A percentile compares a stretch with the other conserved stretches of the same genome.
phyloP scores from a whole-genome alignment of 2,329 filamentous ascomycete species.

The Fusarium sp. region DNA sequence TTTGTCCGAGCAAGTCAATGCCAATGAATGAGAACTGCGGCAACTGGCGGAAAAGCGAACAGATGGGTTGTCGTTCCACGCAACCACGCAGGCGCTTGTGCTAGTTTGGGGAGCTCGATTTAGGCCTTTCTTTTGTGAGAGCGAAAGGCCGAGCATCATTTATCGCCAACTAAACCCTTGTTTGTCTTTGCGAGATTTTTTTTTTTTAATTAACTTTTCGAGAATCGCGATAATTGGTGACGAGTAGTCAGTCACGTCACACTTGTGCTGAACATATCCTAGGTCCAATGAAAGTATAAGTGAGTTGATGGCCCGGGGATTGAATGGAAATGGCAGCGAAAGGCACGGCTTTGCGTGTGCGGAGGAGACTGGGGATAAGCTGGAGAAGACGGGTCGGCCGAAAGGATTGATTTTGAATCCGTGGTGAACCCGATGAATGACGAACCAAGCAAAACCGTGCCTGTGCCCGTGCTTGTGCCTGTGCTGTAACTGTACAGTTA shows the following conservation, averaged over 20 bases:
- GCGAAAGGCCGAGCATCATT: background rate
- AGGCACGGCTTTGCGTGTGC: conserved; percentile 28
- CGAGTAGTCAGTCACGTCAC: background rate
- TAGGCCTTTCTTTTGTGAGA: background rate
- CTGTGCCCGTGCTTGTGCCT: conserved; percentile 27
- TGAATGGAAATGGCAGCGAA: conserved; percentile 42
- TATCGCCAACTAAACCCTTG: conserved; percentile 13
- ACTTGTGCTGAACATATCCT: conserved; percentile 14
- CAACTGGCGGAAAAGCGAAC: conserved; percentile 1
- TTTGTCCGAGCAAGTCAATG: conserved; percentile 13
- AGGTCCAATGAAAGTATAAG: background rate
- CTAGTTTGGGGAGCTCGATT: conserved; percentile 1
- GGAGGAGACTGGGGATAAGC: conserved; percentile 37
- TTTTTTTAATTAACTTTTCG: background rate
- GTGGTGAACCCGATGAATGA: conserved; percentile 27
- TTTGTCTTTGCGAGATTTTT: background rate
- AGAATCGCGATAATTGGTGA: conserved; percentile 17
- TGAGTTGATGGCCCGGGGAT: conserved; percentile 32
- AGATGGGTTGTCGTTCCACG: conserved; percentile 9
- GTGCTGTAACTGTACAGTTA: conserved; percentile 2
- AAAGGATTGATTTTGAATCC: conserved; percentile 35
- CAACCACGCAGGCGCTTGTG: conserved; percentile 3
- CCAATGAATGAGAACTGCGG: conserved; percentile 15
- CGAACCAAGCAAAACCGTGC: conserved; percentile 20
- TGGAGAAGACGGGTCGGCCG: conserved; percentile 40